Evolutionary conservation across 306 rosid species (phyloP).

Genomic region (Malus fusca): DNA sequence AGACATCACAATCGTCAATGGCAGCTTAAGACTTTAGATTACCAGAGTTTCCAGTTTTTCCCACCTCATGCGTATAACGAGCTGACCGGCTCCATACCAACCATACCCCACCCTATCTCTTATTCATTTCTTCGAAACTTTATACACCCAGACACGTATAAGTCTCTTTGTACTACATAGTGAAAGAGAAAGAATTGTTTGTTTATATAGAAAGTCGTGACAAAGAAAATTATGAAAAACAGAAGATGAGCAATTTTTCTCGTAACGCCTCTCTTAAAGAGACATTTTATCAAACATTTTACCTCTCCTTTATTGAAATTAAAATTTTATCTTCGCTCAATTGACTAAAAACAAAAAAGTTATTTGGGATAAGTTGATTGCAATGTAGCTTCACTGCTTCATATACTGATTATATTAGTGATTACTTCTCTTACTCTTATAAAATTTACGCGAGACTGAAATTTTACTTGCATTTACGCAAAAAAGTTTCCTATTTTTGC

Average conservation of each 20-base stretch:
- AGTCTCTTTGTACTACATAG: neutral
- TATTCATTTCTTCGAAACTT: neutral
- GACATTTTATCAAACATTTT: neutral
- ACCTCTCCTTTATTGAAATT: neutral
- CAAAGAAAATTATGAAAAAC: neutral
- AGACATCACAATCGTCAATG: constrained; percentile 20
- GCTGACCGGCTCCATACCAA: constrained; percentile 64
- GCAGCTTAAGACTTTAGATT: constrained; percentile 27
- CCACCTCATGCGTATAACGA: constrained; percentile 39
- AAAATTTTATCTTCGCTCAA: neutral
- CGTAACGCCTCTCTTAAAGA: neutral
- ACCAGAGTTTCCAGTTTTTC: constrained; percentile 27
- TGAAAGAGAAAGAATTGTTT: no score
- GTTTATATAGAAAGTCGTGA: neutral
- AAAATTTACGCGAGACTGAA: neutral
- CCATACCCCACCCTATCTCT: constrained; percentile 38
- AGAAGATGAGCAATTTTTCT: neutral
- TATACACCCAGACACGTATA: no score
- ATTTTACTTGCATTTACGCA: neutral
- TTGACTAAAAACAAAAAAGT: neutral
- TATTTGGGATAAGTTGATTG: neutral
- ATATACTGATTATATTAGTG: neutral
- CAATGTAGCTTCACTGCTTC: neutral
- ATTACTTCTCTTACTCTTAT: neutral
- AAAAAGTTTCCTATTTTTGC: neutral